Conservation (phyloP, 495 filamentous ascomycete genomes). For the Aspergillus baeticus region DNA sequence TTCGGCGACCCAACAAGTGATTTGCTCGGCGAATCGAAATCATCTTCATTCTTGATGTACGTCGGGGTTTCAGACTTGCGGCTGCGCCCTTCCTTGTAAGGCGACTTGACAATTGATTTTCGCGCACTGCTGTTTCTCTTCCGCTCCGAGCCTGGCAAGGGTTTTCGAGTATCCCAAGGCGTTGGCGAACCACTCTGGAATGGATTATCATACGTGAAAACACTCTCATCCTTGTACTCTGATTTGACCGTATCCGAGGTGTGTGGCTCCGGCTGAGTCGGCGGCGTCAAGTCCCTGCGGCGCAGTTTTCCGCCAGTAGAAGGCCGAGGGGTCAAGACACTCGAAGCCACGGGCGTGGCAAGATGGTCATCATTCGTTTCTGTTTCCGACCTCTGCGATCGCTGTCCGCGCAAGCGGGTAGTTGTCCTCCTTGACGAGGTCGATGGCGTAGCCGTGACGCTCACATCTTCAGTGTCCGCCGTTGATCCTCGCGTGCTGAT, state of each 20-base stretch:
- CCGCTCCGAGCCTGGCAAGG: slow-evolving; percentile 39
- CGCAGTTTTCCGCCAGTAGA: slow-evolving; percentile 50
- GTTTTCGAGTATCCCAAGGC: slow-evolving; percentile 27
- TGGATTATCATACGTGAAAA: slow-evolving; percentile 87
- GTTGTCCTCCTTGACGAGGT: slow-evolving; percentile 29
- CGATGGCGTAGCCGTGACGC: slow-evolving; percentile 31
- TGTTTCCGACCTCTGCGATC: slow-evolving; percentile 51
- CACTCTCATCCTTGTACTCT: slow-evolving; percentile 45
- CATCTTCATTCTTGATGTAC: slow-evolving; percentile 38
- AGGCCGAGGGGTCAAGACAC: slow-evolving; percentile 32
- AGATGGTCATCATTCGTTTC: slow-evolving; percentile 42
- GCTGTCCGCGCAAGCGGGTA: slow-evolving; percentile 49
- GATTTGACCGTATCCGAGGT: slow-evolving; percentile 33
- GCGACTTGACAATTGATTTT: slow-evolving; percentile 33
- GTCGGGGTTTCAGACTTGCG: slow-evolving; percentile 35
- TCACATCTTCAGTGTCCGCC: slow-evolving; percentile 34
- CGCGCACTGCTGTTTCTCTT: slow-evolving; percentile 50
- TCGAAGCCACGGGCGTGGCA: slow-evolving; percentile 34
- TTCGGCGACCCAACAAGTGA: slow-evolving; percentile 37
- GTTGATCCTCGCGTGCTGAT: slow-evolving; percentile 39
- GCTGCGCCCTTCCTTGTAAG: slow-evolving; percentile 35
- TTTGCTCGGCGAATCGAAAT: slow-evolving; percentile 26
- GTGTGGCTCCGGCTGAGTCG: slow-evolving; percentile 38
- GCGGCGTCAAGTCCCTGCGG: slow-evolving; percentile 56
- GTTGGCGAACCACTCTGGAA: slow-evolving; percentile 82